Conservation (phyloP, 768 basidiomycete genomes). For the Tulasnella sp. region DNA sequence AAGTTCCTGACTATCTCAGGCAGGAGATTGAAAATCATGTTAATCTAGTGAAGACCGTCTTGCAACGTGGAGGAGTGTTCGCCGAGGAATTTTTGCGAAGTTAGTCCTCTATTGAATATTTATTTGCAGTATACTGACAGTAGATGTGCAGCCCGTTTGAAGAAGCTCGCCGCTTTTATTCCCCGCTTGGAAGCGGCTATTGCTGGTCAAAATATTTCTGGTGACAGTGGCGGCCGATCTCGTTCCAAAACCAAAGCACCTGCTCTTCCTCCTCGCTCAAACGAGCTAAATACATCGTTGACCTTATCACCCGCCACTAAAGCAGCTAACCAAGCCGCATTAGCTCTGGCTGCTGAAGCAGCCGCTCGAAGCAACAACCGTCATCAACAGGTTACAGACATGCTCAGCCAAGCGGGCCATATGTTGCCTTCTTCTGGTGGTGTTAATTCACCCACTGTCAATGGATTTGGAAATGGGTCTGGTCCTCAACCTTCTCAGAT, state of each 20-base stretch:
- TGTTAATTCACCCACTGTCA: neutral
- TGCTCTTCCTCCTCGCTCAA: conserved; percentile 7
- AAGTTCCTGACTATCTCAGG: conserved; percentile 1
- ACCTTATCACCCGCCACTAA: conserved; percentile 3
- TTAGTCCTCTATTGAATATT: conserved; percentile 1
- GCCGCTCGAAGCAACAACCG: conserved; percentile 12
- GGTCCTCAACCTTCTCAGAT: neutral
- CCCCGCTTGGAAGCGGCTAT: conserved; percentile 13
- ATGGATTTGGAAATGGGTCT: neutral
- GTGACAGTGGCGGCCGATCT: too few species aligned
- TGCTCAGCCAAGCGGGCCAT: neutral
- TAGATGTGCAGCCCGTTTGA: conserved; percentile 5
- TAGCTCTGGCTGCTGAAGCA: conserved; percentile 12
- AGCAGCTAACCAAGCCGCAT: conserved; percentile 9
- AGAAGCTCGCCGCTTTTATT: conserved; percentile 11
- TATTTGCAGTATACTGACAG: neutral
- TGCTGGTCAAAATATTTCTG: neutral
- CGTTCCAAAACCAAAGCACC: conserved; percentile 3
- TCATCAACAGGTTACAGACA: conserved; percentile 6
- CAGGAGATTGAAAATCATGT: conserved; percentile 15
- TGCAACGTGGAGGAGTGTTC: conserved; percentile 14
- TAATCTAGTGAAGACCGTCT: conserved; percentile 12
- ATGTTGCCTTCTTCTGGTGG: neutral
- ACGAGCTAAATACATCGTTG: conserved; percentile 2
- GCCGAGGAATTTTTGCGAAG: conserved; percentile 14